phyloP scores from a whole-genome alignment of 106 monocot genomes.

The Allium sativum region DNA sequence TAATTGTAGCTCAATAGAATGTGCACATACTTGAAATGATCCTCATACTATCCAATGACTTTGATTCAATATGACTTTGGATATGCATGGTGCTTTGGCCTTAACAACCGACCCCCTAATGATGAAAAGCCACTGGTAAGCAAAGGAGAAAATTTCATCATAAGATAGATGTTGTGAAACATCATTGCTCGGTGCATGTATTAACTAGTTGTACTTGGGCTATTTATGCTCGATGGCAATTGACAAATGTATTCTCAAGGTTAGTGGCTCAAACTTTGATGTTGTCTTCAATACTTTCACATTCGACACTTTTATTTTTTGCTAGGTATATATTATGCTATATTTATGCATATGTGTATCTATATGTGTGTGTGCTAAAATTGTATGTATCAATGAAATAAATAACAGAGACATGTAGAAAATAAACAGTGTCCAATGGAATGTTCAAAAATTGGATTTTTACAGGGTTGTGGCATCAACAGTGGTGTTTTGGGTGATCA shows the following conservation, averaged over 20 bases:
- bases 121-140: conserved; percentile 69
- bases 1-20: no score
- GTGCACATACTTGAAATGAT: conserved; percentile 62
- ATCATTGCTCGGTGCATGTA: conserved; percentile 79
- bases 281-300: conserved; percentile 72
- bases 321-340: conserved; percentile 47
- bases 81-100: conserved; percentile 85
- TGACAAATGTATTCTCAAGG: conserved; percentile 36
- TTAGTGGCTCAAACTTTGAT: conserved; percentile 44
- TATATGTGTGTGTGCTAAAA: background rate
- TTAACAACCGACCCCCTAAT: conserved; percentile 86
- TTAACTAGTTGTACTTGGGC: conserved; percentile 65
- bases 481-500: conserved; percentile 55
- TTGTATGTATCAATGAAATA: conserved; percentile 3
- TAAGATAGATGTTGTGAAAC: conserved; percentile 38
- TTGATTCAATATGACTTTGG: conserved; percentile 98
- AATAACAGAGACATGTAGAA: conserved; percentile 86
- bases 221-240: conserved; percentile 68
- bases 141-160: conserved; percentile 56
- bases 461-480: conserved; percentile 36
- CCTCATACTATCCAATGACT: conserved; percentile 95
- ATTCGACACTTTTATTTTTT: conserved; percentile 92
- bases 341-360: background rate
- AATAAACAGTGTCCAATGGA: conserved; percentile 60
- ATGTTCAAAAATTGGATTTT: conserved; percentile 73